Conservation (phyloP, 345 rosid species). For the Populus alba region DNA sequence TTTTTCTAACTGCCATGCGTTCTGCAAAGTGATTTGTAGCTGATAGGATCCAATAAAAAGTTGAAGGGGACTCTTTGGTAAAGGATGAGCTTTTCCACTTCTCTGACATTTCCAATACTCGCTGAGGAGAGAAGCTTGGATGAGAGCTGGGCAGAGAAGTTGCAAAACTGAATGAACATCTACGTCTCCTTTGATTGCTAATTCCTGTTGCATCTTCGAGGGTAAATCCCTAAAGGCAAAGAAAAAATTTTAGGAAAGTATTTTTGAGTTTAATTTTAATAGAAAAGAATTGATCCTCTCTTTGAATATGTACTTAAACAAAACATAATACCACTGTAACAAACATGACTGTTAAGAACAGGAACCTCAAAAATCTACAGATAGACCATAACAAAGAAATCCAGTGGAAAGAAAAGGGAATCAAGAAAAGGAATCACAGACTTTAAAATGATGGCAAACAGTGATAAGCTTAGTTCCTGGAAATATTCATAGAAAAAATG, state of each 20-base stretch:
- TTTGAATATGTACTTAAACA: not conserved
- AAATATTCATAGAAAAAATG: not conserved
- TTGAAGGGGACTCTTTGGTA: slow-evolving; percentile 46
- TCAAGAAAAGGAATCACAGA: not conserved
- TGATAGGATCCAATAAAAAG: slow-evolving; percentile 82
- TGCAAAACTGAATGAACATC: slow-evolving; percentile 84
- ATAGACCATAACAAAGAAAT: not conserved
- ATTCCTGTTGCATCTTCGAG: slow-evolving; percentile 96
- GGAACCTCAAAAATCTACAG: not conserved
- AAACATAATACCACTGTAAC: not conserved
- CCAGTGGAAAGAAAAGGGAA: not conserved
- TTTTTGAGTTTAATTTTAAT: not conserved
- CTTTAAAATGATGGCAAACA: not conserved
- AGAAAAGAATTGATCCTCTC: not conserved
- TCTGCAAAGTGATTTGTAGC: slow-evolving; percentile 97
- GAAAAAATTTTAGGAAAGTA: slow-evolving; percentile 1
- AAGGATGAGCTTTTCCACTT: slow-evolving; percentile 77
- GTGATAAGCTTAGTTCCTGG: not conserved
- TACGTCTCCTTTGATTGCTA: slow-evolving; percentile 77
- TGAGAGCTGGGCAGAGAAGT: slow-evolving; percentile 90
- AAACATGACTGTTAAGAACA: not conserved
- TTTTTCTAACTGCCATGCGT: slow-evolving; percentile 96
- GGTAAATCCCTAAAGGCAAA: slow-evolving; percentile 71
- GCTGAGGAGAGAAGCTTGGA: slow-evolving; percentile 90
- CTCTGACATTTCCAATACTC: slow-evolving; percentile 73